phyloP scores from a whole-genome alignment of 345 rosid genomes.

The Theobroma cacao region DNA sequence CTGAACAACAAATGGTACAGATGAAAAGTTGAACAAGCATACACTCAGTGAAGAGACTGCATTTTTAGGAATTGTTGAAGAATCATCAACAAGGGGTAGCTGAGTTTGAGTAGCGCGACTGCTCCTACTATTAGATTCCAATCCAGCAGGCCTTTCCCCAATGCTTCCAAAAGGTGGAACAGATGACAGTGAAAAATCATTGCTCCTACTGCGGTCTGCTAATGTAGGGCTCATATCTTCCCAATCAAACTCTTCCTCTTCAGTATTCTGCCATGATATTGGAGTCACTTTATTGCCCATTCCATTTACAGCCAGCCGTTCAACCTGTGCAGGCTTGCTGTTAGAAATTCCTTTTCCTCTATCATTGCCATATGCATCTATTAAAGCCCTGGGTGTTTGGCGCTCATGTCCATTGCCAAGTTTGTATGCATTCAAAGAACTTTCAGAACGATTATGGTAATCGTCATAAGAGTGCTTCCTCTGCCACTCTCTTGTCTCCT shows the following conservation, averaged over 20 bases:
- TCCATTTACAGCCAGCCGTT: conserved; percentile 50
- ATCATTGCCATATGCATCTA: conserved; percentile 96
- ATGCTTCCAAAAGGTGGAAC: conserved; percentile 41
- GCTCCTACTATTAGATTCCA: conserved; percentile 45
- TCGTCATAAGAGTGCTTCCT: conserved; percentile 51
- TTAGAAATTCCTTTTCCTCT: conserved; percentile 46
- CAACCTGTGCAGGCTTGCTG: conserved; percentile 46
- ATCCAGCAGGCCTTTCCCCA: conserved; percentile 41
- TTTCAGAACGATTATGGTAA: conserved; percentile 32
- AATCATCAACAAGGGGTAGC: conserved; percentile 35
- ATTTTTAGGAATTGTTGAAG: conserved; percentile 35
- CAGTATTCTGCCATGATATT: conserved; percentile 91
- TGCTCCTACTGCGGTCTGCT: conserved; percentile 50
- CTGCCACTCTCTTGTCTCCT: conserved; percentile 55
- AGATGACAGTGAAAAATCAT: conserved; percentile 48
- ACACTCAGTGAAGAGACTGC: conserved; percentile 34
- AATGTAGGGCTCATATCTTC: conserved; percentile 97
- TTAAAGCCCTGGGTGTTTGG: conserved; percentile 83
- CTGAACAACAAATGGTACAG: not conserved
- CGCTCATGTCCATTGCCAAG: conserved; percentile 56
- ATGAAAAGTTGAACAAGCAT: conserved; percentile 29
- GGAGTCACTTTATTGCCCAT: conserved; percentile 49
- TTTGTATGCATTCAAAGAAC: conserved; percentile 31
- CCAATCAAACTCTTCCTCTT: conserved; percentile 99
- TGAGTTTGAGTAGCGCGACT: conserved; percentile 38